Conservation (phyloP, 768 basidiomycete genomes). For the Daedalea quercina region DNA sequence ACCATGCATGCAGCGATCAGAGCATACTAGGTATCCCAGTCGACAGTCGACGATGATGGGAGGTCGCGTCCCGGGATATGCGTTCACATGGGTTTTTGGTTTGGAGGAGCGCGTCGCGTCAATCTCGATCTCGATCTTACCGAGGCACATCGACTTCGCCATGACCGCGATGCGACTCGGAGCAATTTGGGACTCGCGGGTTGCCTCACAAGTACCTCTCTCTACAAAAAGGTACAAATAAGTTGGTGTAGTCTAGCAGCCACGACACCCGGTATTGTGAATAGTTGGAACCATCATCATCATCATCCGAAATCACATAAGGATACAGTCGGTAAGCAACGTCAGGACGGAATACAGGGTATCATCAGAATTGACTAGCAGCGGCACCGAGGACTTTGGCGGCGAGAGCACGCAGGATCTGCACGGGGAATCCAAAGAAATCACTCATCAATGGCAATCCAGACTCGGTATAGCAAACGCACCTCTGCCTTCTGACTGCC, state of each 20-base stretch:
- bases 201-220: too few species aligned
- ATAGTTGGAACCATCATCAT: too few species aligned
- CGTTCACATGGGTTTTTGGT: too few species aligned
- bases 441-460: not conserved
- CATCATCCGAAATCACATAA: not conserved
- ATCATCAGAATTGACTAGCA: slow-evolving; percentile 18
- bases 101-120: not conserved
- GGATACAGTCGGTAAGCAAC: not conserved
- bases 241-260: too few species aligned
- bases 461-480: slow-evolving; percentile 8
- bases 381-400: slow-evolving; percentile 77
- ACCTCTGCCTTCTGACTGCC: slow-evolving; percentile 86
- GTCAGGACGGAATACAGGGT: not conserved
- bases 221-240: too few species aligned
- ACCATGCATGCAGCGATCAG: too few species aligned
- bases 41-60: too few species aligned
- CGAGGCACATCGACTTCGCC: not conserved
- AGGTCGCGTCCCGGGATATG: too few species aligned
- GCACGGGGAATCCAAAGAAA: not conserved
- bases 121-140: not conserved
- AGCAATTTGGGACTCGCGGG: too few species aligned
- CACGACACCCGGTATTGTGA: too few species aligned
- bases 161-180: too few species aligned
- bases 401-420: slow-evolving; percentile 80
- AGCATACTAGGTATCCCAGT: too few species aligned